phyloP scores from a whole-genome alignment of 345 rosid genomes.

The Eucalyptus grandis region DNA sequence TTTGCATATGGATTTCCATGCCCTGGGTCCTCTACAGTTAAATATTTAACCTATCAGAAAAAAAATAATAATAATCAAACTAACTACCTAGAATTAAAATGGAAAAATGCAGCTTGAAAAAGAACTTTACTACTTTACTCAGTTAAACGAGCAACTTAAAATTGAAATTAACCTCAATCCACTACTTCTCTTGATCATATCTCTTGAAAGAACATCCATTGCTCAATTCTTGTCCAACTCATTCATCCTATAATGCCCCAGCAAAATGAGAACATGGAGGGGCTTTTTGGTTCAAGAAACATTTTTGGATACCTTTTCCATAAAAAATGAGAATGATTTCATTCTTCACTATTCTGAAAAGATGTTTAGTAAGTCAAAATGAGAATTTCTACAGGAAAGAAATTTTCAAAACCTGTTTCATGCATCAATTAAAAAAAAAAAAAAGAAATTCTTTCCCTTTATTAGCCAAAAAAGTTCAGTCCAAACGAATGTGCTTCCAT shows the following conservation, averaged over 20 bases:
- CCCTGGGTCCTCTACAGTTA: not conserved
- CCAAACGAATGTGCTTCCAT: not conserved
- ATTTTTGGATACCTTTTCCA: not conserved
- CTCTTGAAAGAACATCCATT: not conserved
- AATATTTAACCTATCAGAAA: not conserved
- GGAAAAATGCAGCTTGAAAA: not conserved
- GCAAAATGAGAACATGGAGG: not conserved
- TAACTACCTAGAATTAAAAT: not conserved
- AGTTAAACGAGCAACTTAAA: not conserved
- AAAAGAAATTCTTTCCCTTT: not conserved
- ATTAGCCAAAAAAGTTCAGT: not conserved
- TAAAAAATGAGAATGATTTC: not conserved
- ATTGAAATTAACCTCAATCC: not conserved
- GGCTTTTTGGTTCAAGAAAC: not conserved
- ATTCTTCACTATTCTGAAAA: not conserved
- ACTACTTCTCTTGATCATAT: not conserved
- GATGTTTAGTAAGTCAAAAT: not conserved
- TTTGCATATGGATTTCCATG: not conserved
- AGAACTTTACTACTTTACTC: not conserved
- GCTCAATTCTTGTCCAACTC: not conserved
- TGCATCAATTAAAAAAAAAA: not conserved
- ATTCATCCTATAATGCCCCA: not conserved
- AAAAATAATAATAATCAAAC: not conserved
- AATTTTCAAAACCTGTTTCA: not conserved
- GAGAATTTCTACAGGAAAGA: not conserved